Evolutionary conservation across 495 filamentous ascomycete genomes (phyloP), one percentile per base, ranked within the genome.

Genomic region (Trichoderma orchidacearum): DNA sequence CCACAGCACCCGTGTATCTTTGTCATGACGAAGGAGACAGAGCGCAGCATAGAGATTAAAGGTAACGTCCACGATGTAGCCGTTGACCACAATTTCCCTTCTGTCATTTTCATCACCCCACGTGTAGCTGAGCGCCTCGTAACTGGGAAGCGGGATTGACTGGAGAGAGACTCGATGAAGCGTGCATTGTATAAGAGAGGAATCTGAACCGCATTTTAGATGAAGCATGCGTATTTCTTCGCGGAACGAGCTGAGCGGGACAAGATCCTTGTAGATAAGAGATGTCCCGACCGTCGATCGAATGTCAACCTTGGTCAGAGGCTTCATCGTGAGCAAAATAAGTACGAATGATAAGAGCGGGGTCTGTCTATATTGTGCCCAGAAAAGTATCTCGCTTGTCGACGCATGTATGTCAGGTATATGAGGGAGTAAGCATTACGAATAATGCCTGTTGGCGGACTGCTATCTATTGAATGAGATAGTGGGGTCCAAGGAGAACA

Each of bases 81-180:
- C 54, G 34, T 62, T 60, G 51, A 59, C 57, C 3, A 34, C 17
- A 45, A 62, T 58, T 3, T 29, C 30, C 13, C 32, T 52, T 23
- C 51, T 25, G 36, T 53, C 38, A 8, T 58, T 36, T 36, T 36
- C 34, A 15, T 36, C 12, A 9, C 34, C 34, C 34, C 60, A 62
- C 9, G 60, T 28, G 53, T 62, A 62, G n/a, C 57, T 59, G 25
- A 62, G 30, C 15, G 60, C 60, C 29, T 62, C 59, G 45, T 62
- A 62, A 13, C 13, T 36, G 4, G 34, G 34, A 4, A n/a, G 7
- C 34, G 6, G 34, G 13, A 13, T n/a, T 15, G 34, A 36, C 34
- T 15, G 34, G 17, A 36, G 34, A 36, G 34, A 36, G 9, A 36
- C 34, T 9, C 34, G 34, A 36, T 36, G 34, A 15, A 36, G 34